phyloP scores from a whole-genome alignment of 495 filamentous ascomycete genomes.

The Amphirosellinia nigrospora region DNA sequence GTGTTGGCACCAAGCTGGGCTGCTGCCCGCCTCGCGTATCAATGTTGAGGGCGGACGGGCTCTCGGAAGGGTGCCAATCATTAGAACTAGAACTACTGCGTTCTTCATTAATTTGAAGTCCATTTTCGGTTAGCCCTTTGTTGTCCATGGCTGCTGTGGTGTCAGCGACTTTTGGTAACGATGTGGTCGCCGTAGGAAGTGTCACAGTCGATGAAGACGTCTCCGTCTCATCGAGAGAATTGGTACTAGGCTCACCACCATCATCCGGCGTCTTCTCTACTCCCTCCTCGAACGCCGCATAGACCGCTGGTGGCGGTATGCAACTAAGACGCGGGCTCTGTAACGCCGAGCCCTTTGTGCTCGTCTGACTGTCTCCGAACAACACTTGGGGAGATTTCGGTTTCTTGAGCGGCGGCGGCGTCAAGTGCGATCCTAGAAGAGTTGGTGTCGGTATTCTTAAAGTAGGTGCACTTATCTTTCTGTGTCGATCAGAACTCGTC shows the following conservation, averaged over 20 bases:
- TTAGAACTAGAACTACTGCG: not conserved
- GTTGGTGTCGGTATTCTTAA: not conserved
- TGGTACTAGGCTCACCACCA: not conserved
- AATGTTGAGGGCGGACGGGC: slow-evolving; percentile 18
- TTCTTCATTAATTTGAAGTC: not conserved
- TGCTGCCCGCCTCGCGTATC: not conserved
- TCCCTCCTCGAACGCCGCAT: slow-evolving; percentile 25
- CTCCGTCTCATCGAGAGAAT: not conserved
- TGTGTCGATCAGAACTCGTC: not conserved
- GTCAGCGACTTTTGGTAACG: not conserved
- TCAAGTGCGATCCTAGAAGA: not conserved
- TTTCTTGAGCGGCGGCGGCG: slow-evolving; percentile 6
- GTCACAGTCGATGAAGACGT: not conserved
- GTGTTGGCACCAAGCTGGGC: not conserved
- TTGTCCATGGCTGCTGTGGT: not conserved
- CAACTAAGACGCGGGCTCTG: slow-evolving; percentile 29
- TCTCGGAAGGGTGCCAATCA: not conserved
- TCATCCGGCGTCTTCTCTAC: not conserved
- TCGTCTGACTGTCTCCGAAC: not conserved
- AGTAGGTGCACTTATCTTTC: not conserved
- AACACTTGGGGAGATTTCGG: not conserved
- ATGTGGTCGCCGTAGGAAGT: not conserved
- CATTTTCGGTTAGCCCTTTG: not conserved
- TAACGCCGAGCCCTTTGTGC: not conserved
- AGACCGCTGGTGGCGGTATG: slow-evolving; percentile 34